These are phyloP conservation scores for Delphinella strobiligena DNA, from an alignment of 2,329 filamentous ascomycete genomes.

Conservation along the genomic window DNA sequence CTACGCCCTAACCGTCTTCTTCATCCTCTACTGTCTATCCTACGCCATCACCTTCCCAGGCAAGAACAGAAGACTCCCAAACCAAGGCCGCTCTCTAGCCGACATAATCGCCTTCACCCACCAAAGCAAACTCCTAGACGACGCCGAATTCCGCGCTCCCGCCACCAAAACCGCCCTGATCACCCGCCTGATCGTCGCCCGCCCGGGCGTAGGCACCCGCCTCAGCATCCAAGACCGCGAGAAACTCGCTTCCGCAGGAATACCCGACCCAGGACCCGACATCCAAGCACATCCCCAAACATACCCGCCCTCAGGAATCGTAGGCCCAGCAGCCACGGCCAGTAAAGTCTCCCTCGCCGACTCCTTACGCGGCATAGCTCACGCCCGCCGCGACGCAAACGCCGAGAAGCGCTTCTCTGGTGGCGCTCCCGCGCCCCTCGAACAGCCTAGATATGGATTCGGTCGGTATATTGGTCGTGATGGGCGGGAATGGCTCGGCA, in stretches of 20 bases:
- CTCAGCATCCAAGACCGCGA: conserved; percentile 22
- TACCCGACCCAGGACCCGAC: no score
- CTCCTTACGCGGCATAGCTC: conserved; percentile 19
- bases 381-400: conserved; percentile 14
- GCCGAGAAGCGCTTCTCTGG: conserved; percentile 2
- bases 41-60: conserved; percentile 46
- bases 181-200: conserved; percentile 54
- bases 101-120: conserved; percentile 70
- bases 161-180: conserved; percentile 57
- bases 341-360: conserved; percentile 20
- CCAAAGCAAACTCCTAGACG: conserved; percentile 57
- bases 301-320: conserved; percentile 7
- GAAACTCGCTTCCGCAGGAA: conserved; percentile 4
- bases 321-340: conserved; percentile 10
- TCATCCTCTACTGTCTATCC: conserved; percentile 55
- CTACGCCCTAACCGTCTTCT: conserved; percentile 62
- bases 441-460: conserved; percentile 41
- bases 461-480: conserved; percentile 46
- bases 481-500: conserved; percentile 46
- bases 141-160: conserved; percentile 60
- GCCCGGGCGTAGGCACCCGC: conserved; percentile 35
- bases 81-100: conserved; percentile 58
- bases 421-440: conserved; percentile 14
- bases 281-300: no score
- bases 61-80: conserved; percentile 54